These are phyloP conservation scores for Anethum foeniculum DNA, from an alignment of 140 eudicot genomes.

Conservation along the genomic window DNA sequence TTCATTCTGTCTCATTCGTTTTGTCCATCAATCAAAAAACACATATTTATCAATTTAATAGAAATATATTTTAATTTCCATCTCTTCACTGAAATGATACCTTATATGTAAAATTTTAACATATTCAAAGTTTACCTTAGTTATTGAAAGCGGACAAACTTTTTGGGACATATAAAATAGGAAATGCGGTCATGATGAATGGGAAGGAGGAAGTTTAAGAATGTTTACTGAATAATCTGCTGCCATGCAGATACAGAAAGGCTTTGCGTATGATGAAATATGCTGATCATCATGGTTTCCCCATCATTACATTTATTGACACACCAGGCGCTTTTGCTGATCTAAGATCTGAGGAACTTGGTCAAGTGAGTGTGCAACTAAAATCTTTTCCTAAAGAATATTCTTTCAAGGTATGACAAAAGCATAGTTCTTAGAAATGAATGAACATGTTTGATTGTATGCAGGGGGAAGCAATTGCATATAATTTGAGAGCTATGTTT, in stretches of 20 bases:
- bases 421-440: not conserved
- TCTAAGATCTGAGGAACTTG: constrained; percentile 30
- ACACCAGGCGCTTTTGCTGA: constrained; percentile 36
- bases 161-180: too few species aligned
- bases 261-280: constrained; percentile 33
- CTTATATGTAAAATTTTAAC: too few species aligned
- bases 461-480: constrained; percentile 42
- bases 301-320: constrained; percentile 27
- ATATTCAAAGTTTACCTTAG: too few species aligned
- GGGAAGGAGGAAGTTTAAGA: not conserved
- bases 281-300: constrained; percentile 35
- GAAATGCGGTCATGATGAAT: too few species aligned
- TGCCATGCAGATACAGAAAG: constrained; percentile 22
- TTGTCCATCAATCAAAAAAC: too few species aligned
- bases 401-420: not conserved
- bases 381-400: not conserved
- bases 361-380: constrained; percentile 13
- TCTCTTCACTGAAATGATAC: too few species aligned
- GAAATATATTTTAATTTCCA: too few species aligned
- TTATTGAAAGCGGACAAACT: too few species aligned
- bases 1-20: too few species aligned
- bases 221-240: not conserved
- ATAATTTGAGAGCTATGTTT: constrained; percentile 31
- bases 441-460: not conserved
- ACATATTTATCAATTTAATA: too few species aligned